These are phyloP conservation scores for Eimeria sp. DNA, from an alignment of 169 alveolate genomes.

Conservation along the genomic window DNA sequence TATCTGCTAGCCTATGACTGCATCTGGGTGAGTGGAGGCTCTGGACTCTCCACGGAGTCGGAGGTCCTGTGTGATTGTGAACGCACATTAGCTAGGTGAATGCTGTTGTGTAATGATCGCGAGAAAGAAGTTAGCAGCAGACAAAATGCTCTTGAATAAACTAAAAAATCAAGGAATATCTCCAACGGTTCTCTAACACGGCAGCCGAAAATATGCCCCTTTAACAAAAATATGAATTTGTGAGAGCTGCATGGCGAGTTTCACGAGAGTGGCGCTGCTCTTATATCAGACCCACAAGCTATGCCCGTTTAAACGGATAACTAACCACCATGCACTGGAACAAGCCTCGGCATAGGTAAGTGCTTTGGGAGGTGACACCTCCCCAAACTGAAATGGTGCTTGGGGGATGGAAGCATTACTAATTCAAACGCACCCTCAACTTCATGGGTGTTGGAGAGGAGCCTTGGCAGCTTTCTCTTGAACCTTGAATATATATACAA, in stretches of 20 bases:
- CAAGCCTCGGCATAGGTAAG: neutral
- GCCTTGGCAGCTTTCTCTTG: neutral
- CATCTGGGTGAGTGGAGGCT: too few species aligned
- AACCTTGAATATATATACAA: neutral
- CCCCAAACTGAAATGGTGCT: neutral
- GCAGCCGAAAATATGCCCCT: neutral
- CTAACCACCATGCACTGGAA: neutral
- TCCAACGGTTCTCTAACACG: neutral
- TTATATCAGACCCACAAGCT: neutral
- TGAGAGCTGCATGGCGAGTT: neutral
- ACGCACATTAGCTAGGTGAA: neutral
- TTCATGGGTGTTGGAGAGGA: neutral
- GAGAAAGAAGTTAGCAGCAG: neutral
- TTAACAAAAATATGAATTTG: neutral
- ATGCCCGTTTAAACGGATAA: neutral
- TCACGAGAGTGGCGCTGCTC: neutral
- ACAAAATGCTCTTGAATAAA: neutral
- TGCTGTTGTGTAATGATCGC: neutral
- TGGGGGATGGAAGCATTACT: neutral
- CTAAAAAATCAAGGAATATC: neutral
- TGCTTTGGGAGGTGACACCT: neutral
- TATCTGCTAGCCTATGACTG: too few species aligned
- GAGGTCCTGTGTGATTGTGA: neutral
- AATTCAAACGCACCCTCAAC: neutral
- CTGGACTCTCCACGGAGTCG: neutral